A percentile compares a stretch with the other conserved stretches of the same genome.
These are phyloP conservation scores for Antitrichia curtipendula DNA, from an alignment of 225 moss, liverwort and hornwort genomes.

Conservation along the genomic window DNA sequence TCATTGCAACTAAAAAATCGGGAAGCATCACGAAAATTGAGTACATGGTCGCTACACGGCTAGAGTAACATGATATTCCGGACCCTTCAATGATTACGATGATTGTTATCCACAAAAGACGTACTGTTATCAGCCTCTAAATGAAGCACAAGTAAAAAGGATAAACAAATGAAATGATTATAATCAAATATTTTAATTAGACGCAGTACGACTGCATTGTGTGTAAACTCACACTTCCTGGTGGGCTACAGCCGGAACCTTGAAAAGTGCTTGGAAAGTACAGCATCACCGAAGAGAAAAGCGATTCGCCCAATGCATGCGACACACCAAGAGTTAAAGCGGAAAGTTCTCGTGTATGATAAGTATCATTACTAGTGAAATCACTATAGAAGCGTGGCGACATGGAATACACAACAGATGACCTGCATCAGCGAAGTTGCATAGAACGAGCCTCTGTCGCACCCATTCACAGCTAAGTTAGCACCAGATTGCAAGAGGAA, in stretches of 20 bases:
- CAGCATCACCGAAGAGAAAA: neutral
- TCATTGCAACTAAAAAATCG: constrained; percentile 3
- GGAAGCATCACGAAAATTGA: neutral
- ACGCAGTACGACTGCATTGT: neutral
- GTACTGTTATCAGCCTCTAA: neutral
- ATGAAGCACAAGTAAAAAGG: neutral
- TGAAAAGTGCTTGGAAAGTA: neutral
- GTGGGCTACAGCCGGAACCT: neutral
- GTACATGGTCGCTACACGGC: neutral
- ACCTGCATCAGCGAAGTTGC: neutral
- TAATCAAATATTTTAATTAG: neutral
- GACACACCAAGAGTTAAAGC: neutral
- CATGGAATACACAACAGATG: neutral
- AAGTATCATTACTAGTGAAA: neutral
- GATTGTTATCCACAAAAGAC: neutral
- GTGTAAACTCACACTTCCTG: neutral
- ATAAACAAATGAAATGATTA: neutral
- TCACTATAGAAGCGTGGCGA: neutral
- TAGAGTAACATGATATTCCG: neutral
- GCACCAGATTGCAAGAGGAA: neutral
- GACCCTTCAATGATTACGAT: constrained; percentile 8
- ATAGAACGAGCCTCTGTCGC: neutral
- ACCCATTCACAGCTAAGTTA: neutral
- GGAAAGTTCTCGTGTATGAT: neutral
- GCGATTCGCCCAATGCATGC: neutral